Evolutionary conservation across 208 protist genomes (phyloP), one percentile per base, ranked within the genome.

Genomic region (Blechomonas ayalai): DNA sequence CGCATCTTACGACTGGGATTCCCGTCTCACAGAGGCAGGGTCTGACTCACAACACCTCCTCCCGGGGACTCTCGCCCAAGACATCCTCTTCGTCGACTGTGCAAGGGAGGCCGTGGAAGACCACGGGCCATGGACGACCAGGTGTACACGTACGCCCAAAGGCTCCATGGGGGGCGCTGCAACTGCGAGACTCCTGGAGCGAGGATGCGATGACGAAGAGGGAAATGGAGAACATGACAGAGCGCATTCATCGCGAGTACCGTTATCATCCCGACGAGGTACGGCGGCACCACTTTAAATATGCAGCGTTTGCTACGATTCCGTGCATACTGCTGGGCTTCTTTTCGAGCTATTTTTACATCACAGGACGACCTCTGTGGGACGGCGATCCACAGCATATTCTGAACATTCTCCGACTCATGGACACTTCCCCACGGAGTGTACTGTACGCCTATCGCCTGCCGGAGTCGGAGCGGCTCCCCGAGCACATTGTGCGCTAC

Each of bases 141-240:
- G 47, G 56, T 13, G 26, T 86, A 20, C 87, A 81, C 46, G 68
- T 86, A 4, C 70, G 63, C 36, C 58, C 51, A 34, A 65, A 61
- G 26, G 73, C 68, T 2, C 83, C 83, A 41, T 92, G 83, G 80
- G 83, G 83, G 4, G 66, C 63, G 35, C 74, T 77, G 40, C 79
- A 92, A 71, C 63, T 92, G 23, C 78, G 83, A 18, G 83, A 92
- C 41, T 75, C 72, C 31, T 92, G 83, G 78, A 84, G 73, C 44
- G 55, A 72, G 43, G 83, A 92, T 31, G 83, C 83, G 27, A 92
- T 92, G 83, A 62, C 80, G 16, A 76, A 75, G 48, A 53, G 73
- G 3, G 67, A 81, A 20, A 60, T 34, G 8, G 78, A 92, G 22
- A 83, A 78, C 56, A 78, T 92, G 67, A 70, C 60, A 22, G 73